These are phyloP conservation scores for Oryza officinalis DNA, from an alignment of 176 grass and related monocot species.

Conservation along the genomic window DNA sequence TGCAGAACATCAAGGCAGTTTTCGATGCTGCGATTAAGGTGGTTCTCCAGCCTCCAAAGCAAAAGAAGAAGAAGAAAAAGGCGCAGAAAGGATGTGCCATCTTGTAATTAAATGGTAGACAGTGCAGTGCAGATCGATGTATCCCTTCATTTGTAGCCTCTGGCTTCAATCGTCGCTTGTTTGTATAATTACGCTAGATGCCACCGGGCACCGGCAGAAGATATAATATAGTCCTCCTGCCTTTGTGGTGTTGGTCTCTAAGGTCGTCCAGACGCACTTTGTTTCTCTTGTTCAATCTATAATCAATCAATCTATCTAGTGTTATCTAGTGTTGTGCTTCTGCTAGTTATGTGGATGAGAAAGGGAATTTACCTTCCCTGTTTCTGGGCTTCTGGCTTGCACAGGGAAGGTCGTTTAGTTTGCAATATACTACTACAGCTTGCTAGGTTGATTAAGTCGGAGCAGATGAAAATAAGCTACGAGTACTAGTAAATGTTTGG, in stretches of 20 bases:
- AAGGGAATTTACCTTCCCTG: too few species aligned
- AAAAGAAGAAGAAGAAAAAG: constrained; percentile 73
- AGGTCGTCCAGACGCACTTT: neutral
- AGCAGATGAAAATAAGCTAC: too few species aligned
- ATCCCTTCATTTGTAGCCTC: constrained; percentile 29
- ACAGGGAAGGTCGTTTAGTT: too few species aligned
- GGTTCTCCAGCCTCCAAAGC: constrained; percentile 77
- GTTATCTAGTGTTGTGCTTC: neutral
- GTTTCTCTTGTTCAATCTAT: neutral
- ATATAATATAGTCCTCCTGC: neutral
- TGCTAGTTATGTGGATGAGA: too few species aligned
- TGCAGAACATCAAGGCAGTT: constrained; percentile 79
- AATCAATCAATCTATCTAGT: neutral
- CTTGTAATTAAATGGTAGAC: constrained; percentile 53
- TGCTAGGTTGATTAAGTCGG: too few species aligned
- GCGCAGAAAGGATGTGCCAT: constrained; percentile 64
- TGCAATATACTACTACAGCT: too few species aligned
- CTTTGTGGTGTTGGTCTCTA: neutral
- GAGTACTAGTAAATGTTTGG: too few species aligned
- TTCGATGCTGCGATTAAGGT: constrained; percentile 87
- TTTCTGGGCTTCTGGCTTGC: too few species aligned
- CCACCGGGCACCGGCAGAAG: constrained; percentile 5
- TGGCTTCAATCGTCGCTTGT: constrained; percentile 13
- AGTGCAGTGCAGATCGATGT: neutral
- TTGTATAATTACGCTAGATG: constrained; percentile 30